Evolutionary conservation across 768 basidiomycete species (phyloP).

Genomic region (Tephrocybe sp.): DNA sequence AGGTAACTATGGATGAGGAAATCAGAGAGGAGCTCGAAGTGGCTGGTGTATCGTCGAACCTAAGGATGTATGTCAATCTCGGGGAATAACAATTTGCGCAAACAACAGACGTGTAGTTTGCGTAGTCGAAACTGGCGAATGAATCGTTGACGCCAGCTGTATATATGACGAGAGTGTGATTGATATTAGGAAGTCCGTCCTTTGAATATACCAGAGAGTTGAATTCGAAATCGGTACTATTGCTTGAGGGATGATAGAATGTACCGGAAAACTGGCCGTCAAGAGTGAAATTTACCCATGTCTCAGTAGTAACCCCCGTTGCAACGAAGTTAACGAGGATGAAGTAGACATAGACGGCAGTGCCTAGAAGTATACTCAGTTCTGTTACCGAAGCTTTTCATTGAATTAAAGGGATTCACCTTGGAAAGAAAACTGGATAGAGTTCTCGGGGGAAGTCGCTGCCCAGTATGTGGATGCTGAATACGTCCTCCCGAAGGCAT

Average conservation of each 20-base stretch:
- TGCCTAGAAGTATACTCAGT: slow-evolving; percentile 23
- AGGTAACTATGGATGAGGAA: no score
- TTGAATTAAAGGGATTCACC: slow-evolving; percentile 1
- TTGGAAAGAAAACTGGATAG: slow-evolving; percentile 15
- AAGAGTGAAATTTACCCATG: slow-evolving; percentile 29
- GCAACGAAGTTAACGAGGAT: slow-evolving; percentile 29
- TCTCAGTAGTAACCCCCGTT: slow-evolving; percentile 19
- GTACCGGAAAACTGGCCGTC: slow-evolving; percentile 19
- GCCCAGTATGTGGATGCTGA: slow-evolving; percentile 17
- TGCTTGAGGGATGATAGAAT: slow-evolving; percentile 26
- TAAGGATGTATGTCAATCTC: neutral
- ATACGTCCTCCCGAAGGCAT: slow-evolving; percentile 16
- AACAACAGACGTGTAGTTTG: slow-evolving; percentile 34
- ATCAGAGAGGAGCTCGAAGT: no score
- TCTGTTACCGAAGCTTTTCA: no score
- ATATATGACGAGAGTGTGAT: slow-evolving; percentile 29
- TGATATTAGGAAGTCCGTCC: slow-evolving; percentile 23
- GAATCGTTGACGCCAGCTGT: slow-evolving; percentile 27
- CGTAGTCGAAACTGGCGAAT: slow-evolving; percentile 40
- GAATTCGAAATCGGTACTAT: slow-evolving; percentile 23
- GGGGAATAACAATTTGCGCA: neutral
- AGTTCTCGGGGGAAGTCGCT: neutral
- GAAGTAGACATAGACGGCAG: slow-evolving; percentile 35
- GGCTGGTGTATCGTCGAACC: neutral
- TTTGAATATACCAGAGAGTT: slow-evolving; percentile 28